phyloP scores from a whole-genome alignment of 202 grass and related monocot species.

The Digitaria exilis region DNA sequence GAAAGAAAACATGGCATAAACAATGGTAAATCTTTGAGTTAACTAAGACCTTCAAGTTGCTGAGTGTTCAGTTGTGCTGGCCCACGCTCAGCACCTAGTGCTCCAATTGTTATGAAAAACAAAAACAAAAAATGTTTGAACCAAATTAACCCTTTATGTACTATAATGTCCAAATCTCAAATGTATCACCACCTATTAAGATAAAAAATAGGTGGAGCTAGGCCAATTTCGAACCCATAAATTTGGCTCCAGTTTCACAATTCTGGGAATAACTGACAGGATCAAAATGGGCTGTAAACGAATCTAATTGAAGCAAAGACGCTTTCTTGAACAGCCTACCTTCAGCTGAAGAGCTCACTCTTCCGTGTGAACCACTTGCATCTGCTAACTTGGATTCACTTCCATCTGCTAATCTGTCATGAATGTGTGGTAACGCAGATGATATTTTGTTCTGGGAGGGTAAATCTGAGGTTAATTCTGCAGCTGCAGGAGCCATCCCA shows the following conservation, averaged over 20 bases:
- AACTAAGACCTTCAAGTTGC: slow-evolving; percentile 44
- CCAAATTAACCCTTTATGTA: slow-evolving; percentile 18
- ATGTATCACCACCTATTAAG: neutral
- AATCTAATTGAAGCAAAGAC: slow-evolving; percentile 12
- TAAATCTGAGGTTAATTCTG: slow-evolving; percentile 40
- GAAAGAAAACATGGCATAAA: slow-evolving; percentile 9
- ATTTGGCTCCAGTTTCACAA: neutral
- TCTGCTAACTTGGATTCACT: slow-evolving; percentile 47
- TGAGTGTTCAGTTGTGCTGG: slow-evolving; percentile 34
- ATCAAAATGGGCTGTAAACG: neutral
- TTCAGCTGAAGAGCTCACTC: slow-evolving; percentile 56
- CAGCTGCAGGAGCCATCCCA: slow-evolving; percentile 30
- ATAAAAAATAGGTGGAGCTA: neutral
- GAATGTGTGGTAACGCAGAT: slow-evolving; percentile 38
- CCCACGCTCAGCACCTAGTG: slow-evolving; percentile 39
- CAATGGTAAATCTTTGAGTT: slow-evolving; percentile 35
- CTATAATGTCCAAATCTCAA: slow-evolving; percentile 26
- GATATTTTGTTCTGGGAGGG: slow-evolving; percentile 36
- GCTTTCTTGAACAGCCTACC: slow-evolving; percentile 33
- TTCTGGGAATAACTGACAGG: neutral
- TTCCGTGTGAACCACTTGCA: slow-evolving; percentile 51
- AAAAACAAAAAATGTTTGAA: slow-evolving; percentile 27
- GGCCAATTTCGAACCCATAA: neutral
- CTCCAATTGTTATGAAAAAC: slow-evolving; percentile 30
- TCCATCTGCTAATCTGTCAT: slow-evolving; percentile 27